Conservation (phyloP, 768 basidiomycete species). For the Porpolomopsis calyptriformis region DNA sequence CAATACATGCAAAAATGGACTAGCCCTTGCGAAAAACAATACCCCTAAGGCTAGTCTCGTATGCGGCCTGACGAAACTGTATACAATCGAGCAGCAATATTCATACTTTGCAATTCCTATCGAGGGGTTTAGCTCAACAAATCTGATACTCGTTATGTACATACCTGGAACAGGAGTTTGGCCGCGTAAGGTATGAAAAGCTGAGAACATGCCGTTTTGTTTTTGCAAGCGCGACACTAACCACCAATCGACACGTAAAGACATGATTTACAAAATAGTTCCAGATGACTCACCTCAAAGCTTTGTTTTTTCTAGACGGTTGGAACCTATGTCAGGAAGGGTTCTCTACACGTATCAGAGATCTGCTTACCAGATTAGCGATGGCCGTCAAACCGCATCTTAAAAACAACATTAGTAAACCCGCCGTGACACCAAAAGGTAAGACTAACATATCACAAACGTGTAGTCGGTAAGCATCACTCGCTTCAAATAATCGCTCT, state of each 20-base stretch:
- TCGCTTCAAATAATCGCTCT: constrained; percentile 90
- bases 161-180: constrained; percentile 88
- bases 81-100: constrained; percentile 81
- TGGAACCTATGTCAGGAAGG: constrained; percentile 8
- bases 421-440: not conserved
- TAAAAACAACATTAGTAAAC: constrained; percentile 6
- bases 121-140: constrained; percentile 3
- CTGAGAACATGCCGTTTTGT: constrained; percentile 91
- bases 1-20: no score
- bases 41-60: constrained; percentile 57
- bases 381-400: constrained; percentile 95
- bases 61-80: constrained; percentile 82
- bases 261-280: not conserved
- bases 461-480: constrained; percentile 87
- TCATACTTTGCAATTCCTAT: constrained; percentile 88
- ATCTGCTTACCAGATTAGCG: constrained; percentile 71
- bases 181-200: constrained; percentile 94
- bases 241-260: constrained; percentile 4
- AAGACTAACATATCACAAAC: constrained; percentile 86
- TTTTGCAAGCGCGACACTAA: constrained; percentile 89
- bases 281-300: constrained; percentile 56
- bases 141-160: no score
- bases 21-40: constrained; percentile 10
- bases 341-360: not conserved
- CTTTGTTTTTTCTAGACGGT: constrained; percentile 82